A percentile compares a stretch with the other conserved stretches of the same genome.
Evolutionary conservation across 352 stramenopile species (phyloP).

Genomic region (Peronosclerospora sorghi): DNA sequence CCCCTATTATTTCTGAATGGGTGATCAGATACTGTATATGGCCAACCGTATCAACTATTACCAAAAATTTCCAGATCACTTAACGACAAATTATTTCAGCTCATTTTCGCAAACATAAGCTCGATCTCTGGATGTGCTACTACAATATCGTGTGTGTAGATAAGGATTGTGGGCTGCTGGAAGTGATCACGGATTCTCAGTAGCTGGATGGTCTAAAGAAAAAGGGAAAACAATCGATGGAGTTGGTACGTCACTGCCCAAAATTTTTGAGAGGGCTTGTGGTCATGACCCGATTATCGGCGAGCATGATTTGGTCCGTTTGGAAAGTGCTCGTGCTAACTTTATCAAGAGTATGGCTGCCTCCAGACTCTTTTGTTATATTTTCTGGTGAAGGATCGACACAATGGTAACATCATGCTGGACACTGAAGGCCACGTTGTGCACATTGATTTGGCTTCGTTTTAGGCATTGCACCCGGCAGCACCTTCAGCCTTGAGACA

Average conservation of each 20-base stretch:
- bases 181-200: slow-evolving; percentile 91
- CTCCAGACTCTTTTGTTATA: slow-evolving; percentile 94
- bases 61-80: no score
- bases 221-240: slow-evolving; percentile 37
- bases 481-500: slow-evolving; percentile 93
- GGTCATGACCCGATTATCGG: slow-evolving; percentile 30
- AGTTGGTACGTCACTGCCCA: slow-evolving; percentile 19
- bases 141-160: slow-evolving; percentile 93
- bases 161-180: slow-evolving; percentile 88
- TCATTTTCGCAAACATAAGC: slow-evolving; percentile 87
- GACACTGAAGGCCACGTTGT: slow-evolving; percentile 91
- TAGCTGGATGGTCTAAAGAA: slow-evolving; percentile 94
- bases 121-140: slow-evolving; percentile 86
- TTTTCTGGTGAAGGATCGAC: slow-evolving; percentile 96
- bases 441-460: slow-evolving; percentile 99
- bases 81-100: slow-evolving; percentile 81
- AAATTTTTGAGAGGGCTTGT: slow-evolving; percentile 45
- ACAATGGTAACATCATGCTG: slow-evolving; percentile 98
- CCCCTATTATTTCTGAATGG: no score
- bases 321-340: slow-evolving; percentile 82
- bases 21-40: no score
- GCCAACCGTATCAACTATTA: no score
- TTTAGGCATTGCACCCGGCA: slow-evolving; percentile 93
- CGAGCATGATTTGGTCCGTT: slow-evolving; percentile 25
- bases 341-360: slow-evolving; percentile 92